phyloP scores from a whole-genome alignment of 805 yeast species.

The Yarrowia sp. region DNA sequence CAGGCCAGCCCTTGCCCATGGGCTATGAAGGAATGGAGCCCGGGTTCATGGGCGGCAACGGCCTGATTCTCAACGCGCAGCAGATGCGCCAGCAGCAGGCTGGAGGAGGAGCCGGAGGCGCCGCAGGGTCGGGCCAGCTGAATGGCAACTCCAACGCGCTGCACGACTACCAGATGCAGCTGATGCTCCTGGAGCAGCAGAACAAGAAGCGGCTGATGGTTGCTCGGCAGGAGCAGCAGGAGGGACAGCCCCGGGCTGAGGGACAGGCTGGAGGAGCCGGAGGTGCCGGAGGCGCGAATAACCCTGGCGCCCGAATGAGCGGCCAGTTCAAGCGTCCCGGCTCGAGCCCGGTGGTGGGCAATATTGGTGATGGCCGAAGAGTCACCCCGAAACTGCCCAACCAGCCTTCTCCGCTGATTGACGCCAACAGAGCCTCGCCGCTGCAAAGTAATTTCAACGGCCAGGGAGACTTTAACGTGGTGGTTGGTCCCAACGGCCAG shows the following conservation, averaged over 20 bases:
- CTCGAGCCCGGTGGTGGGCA: constrained; percentile 33
- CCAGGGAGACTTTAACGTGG: constrained; percentile 47
- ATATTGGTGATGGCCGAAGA: constrained; percentile 41
- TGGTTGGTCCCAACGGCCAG: constrained; percentile 47
- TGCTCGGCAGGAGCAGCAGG: constrained; percentile 52
- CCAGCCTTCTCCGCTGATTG: constrained; percentile 45
- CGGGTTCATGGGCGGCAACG: constrained; percentile 43
- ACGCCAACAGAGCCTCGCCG: constrained; percentile 48
- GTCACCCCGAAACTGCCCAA: constrained; percentile 48
- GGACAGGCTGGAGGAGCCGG: constrained; percentile 35
- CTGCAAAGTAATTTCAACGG: constrained; percentile 44
- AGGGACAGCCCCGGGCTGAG: constrained; percentile 40
- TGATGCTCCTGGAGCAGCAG: constrained; percentile 75
- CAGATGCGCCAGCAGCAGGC: constrained; percentile 47
- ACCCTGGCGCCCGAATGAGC: constrained; percentile 26
- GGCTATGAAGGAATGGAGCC: constrained; percentile 38
- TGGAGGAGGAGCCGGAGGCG: constrained; percentile 48
- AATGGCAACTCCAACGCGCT: constrained; percentile 61
- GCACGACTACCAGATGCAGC: constrained; percentile 82
- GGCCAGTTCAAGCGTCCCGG: constrained; percentile 38
- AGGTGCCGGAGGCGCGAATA: not conserved
- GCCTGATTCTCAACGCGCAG: constrained; percentile 39
- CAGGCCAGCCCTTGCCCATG: constrained; percentile 21
- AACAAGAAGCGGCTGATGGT: constrained; percentile 66
- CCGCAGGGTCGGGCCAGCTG: constrained; percentile 47